Conservation (phyloP, 208 protist genomes). For the Novymonas esmeraldas region DNA sequence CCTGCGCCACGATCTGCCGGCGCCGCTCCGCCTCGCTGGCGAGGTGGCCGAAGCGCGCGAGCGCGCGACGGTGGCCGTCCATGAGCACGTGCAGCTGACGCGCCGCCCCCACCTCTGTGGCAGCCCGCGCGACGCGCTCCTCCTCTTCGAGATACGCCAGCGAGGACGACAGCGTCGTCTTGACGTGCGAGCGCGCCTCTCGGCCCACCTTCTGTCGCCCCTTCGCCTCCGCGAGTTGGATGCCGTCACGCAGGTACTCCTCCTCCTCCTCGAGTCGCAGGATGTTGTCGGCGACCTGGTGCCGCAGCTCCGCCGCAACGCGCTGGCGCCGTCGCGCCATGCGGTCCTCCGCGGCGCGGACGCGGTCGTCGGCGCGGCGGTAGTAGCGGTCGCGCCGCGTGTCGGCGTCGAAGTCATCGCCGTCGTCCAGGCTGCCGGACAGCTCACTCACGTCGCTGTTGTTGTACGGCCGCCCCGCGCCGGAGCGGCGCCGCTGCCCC, state of each 20-base stretch:
- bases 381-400: conserved; percentile 24
- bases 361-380: conserved; percentile 32
- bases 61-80: conserved; percentile 48
- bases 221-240: conserved; percentile 56
- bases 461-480: background rate
- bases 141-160: conserved; percentile 43
- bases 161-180: conserved; percentile 12
- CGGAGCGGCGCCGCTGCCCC: conserved; percentile 11
- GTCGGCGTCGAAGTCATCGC: conserved; percentile 6
- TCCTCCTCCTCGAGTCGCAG: conserved; percentile 54
- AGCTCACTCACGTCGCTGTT: conserved; percentile 26
- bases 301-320: conserved; percentile 38
- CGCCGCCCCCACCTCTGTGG: conserved; percentile 63
- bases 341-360: conserved; percentile 33
- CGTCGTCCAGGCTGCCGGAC: conserved; percentile 15
- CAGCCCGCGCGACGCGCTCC: conserved; percentile 62
- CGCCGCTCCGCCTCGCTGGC: conserved; percentile 57
- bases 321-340: conserved; percentile 27
- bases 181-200: conserved; percentile 13
- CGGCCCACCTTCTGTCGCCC: conserved; percentile 28
- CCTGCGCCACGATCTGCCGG: conserved; percentile 37
- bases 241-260: conserved; percentile 42
- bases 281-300: conserved; percentile 43
- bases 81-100: conserved; percentile 65
- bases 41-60: conserved; percentile 39